A percentile compares a stretch with the other conserved stretches of the same genome.
phyloP scores from a whole-genome alignment of 441 rosid genomes.

The Euphorbia schlechtendalii region DNA sequence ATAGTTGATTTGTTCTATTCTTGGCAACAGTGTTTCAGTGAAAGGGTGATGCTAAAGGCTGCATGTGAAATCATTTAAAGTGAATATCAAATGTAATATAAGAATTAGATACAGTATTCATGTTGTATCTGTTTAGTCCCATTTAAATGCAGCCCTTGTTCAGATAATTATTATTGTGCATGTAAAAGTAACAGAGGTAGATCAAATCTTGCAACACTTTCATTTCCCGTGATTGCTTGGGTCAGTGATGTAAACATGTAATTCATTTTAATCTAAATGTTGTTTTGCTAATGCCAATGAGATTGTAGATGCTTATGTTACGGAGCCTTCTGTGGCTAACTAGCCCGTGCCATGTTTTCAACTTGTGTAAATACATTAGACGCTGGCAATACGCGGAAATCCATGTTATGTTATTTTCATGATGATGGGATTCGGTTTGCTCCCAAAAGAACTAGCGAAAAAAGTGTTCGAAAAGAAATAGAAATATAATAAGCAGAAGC shows the following conservation, averaged over 20 bases:
- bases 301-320: background rate
- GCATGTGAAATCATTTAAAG: background rate
- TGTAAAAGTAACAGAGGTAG: background rate
- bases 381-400: no score
- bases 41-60: background rate
- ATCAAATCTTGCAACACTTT: background rate
- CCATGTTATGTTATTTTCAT: slow-evolving; percentile 29
- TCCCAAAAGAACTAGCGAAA: slow-evolving; percentile 58
- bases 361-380: background rate
- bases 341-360: background rate
- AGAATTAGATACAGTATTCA: background rate
- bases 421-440: slow-evolving; percentile 98
- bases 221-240: background rate
- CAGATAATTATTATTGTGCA: background rate
- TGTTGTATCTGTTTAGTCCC: background rate
- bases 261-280: background rate
- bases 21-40: background rate
- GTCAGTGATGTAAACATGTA: background rate
- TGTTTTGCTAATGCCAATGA: background rate
- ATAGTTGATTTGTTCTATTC: background rate
- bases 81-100: background rate
- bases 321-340: background rate
- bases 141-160: background rate
- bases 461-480: slow-evolving; percentile 62
- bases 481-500: slow-evolving; percentile 41